Conservation (phyloP, 257 asterid species). For the Salvia rosmarinus region DNA sequence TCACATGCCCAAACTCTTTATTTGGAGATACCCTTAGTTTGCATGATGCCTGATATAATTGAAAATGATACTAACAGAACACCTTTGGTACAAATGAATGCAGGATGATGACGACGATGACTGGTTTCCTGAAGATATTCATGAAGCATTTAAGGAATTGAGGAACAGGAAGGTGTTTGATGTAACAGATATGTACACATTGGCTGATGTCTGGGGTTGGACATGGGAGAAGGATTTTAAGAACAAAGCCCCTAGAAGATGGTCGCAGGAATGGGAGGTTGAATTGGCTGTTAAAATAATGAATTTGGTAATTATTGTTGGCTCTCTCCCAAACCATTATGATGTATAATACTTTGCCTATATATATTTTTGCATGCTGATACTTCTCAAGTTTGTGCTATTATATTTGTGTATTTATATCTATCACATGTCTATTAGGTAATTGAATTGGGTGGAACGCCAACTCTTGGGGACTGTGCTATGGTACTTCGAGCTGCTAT, state of each 20-base stretch:
- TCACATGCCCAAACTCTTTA: neutral
- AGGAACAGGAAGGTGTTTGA: conserved; percentile 86
- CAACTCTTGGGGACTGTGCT: conserved; percentile 97
- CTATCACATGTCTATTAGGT: conserved; percentile 51
- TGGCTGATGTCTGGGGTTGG: conserved; percentile 99
- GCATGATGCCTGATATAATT: neutral
- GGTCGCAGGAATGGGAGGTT: conserved; percentile 99
- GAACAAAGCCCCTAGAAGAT: conserved; percentile 85
- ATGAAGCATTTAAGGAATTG: conserved; percentile 88
- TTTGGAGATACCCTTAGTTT: conserved; percentile 3
- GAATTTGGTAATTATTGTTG: conserved; percentile 58
- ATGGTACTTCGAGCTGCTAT: conserved; percentile 90
- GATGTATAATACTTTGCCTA: neutral
- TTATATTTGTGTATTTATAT: neutral
- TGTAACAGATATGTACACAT: conserved; percentile 90
- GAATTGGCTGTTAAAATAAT: conserved; percentile 82
- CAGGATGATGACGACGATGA: conserved; percentile 94
- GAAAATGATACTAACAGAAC: neutral
- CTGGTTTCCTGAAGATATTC: conserved; percentile 93
- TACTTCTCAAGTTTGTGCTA: neutral
- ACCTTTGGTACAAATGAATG: conserved; percentile 16
- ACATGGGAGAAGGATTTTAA: conserved; percentile 89
- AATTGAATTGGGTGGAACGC: conserved; percentile 91
- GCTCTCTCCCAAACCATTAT: conserved; percentile 13
- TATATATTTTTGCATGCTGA: neutral